Percentiles rank a stretch among this genome's conserved stretches.
These are phyloP conservation scores for Fusarium fujikuroi DNA, from an alignment of 2,329 filamentous ascomycete species.

Conservation along the genomic window DNA sequence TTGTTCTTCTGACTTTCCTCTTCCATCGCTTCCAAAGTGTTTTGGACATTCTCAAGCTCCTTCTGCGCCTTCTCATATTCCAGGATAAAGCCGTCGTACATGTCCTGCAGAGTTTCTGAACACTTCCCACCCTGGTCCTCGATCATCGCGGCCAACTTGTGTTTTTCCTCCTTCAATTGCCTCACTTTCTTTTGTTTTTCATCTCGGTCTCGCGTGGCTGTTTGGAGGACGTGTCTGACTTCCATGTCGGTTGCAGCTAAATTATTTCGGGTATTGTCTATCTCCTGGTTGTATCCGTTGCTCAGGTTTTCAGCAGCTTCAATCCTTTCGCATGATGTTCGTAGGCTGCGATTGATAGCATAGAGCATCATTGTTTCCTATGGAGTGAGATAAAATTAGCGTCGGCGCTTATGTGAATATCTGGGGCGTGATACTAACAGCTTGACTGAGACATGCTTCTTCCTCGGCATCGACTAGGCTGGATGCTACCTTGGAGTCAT, in stretches of 20 bases:
- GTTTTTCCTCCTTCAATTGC: neutral
- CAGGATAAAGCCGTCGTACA: neutral
- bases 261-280: neutral
- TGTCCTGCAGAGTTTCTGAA: neutral
- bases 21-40: neutral
- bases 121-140: neutral
- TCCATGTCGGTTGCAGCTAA: neutral
- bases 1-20: neutral
- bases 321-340: neutral
- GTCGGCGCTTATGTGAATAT: neutral
- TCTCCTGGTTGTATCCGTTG: neutral
- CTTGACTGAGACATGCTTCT: neutral
- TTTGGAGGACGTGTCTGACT: neutral
- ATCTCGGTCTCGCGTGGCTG: neutral
- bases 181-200: neutral
- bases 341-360: neutral
- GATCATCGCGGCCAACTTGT: neutral
- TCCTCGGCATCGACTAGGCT: neutral
- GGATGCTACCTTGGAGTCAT: neutral
- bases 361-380: neutral
- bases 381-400: neutral
- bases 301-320: neutral
- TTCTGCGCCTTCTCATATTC: neutral
- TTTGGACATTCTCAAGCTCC: neutral
- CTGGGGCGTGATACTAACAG: neutral